These are phyloP conservation scores for Fennellomyces sp. DNA, from an alignment of 371 early-diverging fungal genomes.

Conservation along the genomic window DNA sequence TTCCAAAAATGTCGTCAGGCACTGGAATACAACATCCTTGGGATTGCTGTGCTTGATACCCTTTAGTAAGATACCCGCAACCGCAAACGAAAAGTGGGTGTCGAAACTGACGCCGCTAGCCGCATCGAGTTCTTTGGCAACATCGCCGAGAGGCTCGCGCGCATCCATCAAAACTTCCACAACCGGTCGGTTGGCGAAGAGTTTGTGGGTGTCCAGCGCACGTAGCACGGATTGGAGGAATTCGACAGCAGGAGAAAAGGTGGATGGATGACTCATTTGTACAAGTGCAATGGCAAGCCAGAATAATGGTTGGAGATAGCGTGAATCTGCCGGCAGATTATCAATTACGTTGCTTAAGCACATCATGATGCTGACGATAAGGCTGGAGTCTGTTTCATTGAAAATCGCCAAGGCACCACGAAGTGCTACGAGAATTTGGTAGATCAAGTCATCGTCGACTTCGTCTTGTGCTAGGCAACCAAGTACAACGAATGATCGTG, in stretches of 20 bases:
- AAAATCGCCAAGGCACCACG: constrained; percentile 84
- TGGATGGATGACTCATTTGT: constrained; percentile 82
- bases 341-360: constrained; percentile 86
- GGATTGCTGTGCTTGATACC: constrained; percentile 80
- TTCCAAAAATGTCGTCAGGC: constrained; percentile 73
- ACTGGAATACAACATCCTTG: constrained; percentile 70
- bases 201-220: constrained; percentile 71
- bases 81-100: constrained; percentile 85
- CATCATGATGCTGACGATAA: constrained; percentile 84
- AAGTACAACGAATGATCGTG: constrained; percentile 92
- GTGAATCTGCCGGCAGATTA: constrained; percentile 74
- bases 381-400: constrained; percentile 74
- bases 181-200: constrained; percentile 67
- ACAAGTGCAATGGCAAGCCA: constrained; percentile 89
- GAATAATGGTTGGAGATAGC: constrained; percentile 81
- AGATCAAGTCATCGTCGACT: constrained; percentile 85
- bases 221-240: constrained; percentile 74
- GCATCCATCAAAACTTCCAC: constrained; percentile 71
- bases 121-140: constrained; percentile 69
- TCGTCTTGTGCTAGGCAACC: constrained; percentile 88
- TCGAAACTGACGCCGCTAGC: constrained; percentile 80
- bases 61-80: constrained; percentile 78
- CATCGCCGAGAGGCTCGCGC: constrained; percentile 67
- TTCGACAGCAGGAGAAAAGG: constrained; percentile 73
- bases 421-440: constrained; percentile 87